Conservation (phyloP, 2,329 filamentous ascomycete species). For the Fusarium musae region DNA sequence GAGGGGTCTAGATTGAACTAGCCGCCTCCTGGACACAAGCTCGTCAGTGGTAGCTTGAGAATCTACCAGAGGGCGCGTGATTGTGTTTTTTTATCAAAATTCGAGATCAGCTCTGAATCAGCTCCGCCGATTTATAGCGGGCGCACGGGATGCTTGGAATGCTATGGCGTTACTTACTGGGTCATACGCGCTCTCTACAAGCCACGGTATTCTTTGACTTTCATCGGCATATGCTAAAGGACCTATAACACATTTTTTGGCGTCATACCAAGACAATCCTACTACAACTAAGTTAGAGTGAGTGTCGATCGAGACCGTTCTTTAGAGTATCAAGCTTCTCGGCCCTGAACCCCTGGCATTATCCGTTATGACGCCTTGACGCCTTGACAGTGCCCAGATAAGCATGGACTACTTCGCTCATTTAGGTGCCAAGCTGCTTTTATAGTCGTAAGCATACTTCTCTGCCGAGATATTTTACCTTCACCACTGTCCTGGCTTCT, state of each 20-base stretch:
- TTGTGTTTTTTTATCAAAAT: rapidly evolving
- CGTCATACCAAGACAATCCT: not conserved
- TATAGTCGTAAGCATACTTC: no score
- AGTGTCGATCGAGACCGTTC: not conserved
- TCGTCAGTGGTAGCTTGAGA: not conserved
- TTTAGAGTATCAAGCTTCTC: not conserved
- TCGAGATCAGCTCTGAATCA: not conserved
- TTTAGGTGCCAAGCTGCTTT: not conserved
- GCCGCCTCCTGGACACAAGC: no score
- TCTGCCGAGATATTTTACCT: not conserved
- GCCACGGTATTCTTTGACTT: not conserved
- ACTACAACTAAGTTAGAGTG: not conserved
- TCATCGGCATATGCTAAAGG: not conserved
- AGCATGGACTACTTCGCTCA: not conserved
- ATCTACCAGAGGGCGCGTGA: rapidly evolving
- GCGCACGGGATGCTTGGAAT: not conserved
- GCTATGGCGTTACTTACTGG: not conserved
- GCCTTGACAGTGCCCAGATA: no score
- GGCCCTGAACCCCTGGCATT: not conserved
- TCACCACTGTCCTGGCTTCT: no score
- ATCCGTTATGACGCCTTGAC: not conserved
- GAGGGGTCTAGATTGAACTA: no score
- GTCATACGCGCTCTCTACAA: not conserved
- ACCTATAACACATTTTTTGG: not conserved
- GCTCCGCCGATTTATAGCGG: not conserved